Base-by-base conservation (phyloP, 306 rosid genomes). In the Prunus mume region DNA sequence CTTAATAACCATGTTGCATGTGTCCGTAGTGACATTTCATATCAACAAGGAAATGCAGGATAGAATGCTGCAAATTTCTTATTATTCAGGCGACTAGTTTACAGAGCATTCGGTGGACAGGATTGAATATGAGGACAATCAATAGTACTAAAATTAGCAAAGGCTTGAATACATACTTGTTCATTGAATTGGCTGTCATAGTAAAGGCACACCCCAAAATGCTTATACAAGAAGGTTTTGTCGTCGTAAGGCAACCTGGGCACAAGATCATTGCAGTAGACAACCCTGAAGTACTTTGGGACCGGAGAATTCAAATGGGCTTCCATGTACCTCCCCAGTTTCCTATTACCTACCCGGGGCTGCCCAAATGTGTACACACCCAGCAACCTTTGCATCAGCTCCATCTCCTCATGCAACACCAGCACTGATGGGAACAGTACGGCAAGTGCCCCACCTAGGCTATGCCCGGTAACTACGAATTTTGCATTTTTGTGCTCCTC, bases 361-460 rank as follows among this genome's bases (percentile, higher is more conserved):
- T 93, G 97, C 54, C 96, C 97, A 68, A 82, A 93, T 38, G 97
- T 93, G 83, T 90, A 89, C 32, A 93, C 85, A 56, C 88, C 85
- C 78, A 83, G 63, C 78, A 93, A 54, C 86, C 85, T 87, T 38
- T 81, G 78, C 90, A 93, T 86, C n/a, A 86, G 61, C 80, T 87
- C 83, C 75, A 9, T 81, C 83, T 90, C 91, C 76, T 82, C 77
- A 7, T 93, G 90, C 79, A 85, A 75, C 74, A 87, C 88, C 72
- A 93, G 83, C 74, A 93, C 86, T 4, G 88, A 82, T 24, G 92
- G 92, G 75, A 89, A 89, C 83, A 93, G 41, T 64, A 87, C 75
- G 71, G 96, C 96, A 32, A 93, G 82, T 12, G 97, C 96, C 22
- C 93, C 93, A 14, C 97, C 97, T 71, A 90, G 79, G 72, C 96